phyloP scores from a whole-genome alignment of 495 filamentous ascomycete species.

The Penicillium waksmanii region DNA sequence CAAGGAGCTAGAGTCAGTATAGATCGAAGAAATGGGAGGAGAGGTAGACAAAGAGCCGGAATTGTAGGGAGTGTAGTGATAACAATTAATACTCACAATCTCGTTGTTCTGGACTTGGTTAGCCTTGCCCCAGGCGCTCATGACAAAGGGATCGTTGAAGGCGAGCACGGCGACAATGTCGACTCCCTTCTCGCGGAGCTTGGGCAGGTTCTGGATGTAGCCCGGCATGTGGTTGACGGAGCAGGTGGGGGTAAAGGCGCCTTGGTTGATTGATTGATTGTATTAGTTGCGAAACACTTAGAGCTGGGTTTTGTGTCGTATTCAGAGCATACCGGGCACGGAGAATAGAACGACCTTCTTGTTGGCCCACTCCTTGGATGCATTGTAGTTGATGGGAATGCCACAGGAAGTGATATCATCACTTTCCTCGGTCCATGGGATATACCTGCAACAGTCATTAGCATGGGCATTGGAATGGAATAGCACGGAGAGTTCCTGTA shows the following conservation, averaged over 20 bases:
- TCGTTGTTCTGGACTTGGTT: constrained; percentile 76
- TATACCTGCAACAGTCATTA: constrained; percentile 53
- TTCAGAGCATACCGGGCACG: constrained; percentile 64
- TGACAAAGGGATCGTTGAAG: constrained; percentile 87
- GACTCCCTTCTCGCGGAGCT: constrained; percentile 80
- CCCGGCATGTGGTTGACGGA: constrained; percentile 81
- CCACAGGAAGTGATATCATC: constrained; percentile 73
- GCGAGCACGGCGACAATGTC: constrained; percentile 82
- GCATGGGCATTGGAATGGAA: background rate
- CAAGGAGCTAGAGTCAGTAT: background rate
- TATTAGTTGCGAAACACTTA: background rate
- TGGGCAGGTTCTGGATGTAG: constrained; percentile 73
- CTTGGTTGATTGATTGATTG: constrained; percentile 30
- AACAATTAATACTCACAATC: constrained; percentile 58
- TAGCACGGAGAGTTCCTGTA: background rate
- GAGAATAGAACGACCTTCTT: constrained; percentile 92
- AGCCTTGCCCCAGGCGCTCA: constrained; percentile 94
- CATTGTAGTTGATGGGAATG: constrained; percentile 74
- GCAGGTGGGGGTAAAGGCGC: constrained; percentile 95
- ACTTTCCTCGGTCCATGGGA: constrained; percentile 69
- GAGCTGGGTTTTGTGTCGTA: too few relatives aligned
- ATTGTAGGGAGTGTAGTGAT: too few relatives aligned
- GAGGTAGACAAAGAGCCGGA: too few relatives aligned
- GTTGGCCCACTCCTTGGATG: constrained; percentile 78
- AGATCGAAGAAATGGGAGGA: background rate